These are phyloP conservation scores for Corinectria fuckeliana DNA, from an alignment of 2,329 filamentous ascomycete genomes.

Conservation along the genomic window DNA sequence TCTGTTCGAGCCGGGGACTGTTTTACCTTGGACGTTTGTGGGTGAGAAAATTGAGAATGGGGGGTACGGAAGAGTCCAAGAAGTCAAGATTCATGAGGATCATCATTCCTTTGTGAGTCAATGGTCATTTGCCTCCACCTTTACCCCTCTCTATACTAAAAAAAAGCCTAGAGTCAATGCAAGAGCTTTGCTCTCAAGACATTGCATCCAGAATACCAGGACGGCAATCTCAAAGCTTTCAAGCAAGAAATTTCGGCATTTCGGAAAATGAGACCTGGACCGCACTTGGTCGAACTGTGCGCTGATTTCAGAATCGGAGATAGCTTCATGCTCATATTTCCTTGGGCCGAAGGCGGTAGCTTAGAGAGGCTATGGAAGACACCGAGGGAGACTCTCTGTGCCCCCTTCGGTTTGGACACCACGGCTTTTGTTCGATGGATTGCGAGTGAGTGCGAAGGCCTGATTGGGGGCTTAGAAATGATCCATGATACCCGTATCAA, in stretches of 20 bases:
- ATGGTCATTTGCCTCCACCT: not conserved
- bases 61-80: too few relatives aligned
- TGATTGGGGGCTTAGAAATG: not conserved
- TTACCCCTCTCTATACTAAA: too few relatives aligned
- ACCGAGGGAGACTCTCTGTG: too few relatives aligned
- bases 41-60: too few relatives aligned
- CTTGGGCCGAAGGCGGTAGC: constrained; percentile 18
- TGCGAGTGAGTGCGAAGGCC: not conserved
- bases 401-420: too few relatives aligned
- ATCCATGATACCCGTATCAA: not conserved
- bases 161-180: too few relatives aligned
- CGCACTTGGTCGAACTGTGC: constrained; percentile 11
- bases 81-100: not conserved
- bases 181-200: constrained; percentile 3
- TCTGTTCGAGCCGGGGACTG: too few relatives aligned
- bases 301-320: constrained; percentile 7
- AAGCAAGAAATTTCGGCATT: not conserved
- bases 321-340: constrained; percentile 21
- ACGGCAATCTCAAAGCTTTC: not conserved
- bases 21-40: too few relatives aligned
- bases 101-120: constrained; percentile 7
- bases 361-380: not conserved
- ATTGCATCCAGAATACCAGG: not conserved
- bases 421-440: constrained; percentile 1
- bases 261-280: constrained; percentile 2